Evolutionary conservation across 805 yeast species (phyloP).

Genomic region (Ogataea nakhonphanomensis): DNA sequence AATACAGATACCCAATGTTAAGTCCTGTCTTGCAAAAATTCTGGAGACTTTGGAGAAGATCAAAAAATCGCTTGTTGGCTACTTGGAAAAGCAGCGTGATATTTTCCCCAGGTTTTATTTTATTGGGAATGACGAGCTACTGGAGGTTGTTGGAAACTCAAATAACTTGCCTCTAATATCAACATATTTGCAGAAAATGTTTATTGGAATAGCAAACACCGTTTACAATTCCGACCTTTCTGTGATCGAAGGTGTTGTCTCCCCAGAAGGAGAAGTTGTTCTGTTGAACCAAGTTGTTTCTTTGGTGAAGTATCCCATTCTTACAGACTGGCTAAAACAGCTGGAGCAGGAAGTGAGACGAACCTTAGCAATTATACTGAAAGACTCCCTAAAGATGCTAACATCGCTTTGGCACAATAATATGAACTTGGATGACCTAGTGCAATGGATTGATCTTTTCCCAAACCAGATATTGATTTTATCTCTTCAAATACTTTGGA

Average conservation of each 20-base stretch:
- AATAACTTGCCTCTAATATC: constrained; percentile 45
- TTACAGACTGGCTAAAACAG: constrained; percentile 59
- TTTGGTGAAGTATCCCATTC: constrained; percentile 36
- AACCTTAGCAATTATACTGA: constrained; percentile 41
- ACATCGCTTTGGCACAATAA: constrained; percentile 8
- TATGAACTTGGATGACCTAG: constrained; percentile 14
- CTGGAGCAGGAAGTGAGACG: constrained; percentile 53
- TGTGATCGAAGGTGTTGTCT: constrained; percentile 40
- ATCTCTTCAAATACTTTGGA: constrained; percentile 56
- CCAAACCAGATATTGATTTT: constrained; percentile 60
- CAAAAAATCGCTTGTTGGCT: constrained; percentile 67
- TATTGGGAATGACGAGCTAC: constrained; percentile 84
- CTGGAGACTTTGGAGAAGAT: constrained; percentile 56
- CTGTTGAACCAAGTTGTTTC: constrained; percentile 42
- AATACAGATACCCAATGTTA: constrained; percentile 46
- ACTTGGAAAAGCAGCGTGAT: constrained; percentile 74
- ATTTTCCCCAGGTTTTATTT: constrained; percentile 80
- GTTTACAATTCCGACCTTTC: constrained; percentile 27
- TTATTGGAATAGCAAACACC: constrained; percentile 55
- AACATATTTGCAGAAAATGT: constrained; percentile 67
- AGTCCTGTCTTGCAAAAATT: constrained; percentile 43
- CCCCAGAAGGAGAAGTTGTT: constrained; percentile 66
- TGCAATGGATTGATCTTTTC: constrained; percentile 35
- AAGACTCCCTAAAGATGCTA: constrained; percentile 32
- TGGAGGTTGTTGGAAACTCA: constrained; percentile 75